Percentiles rank a stretch among this genome's conserved stretches.
These are phyloP conservation scores for Paramarasmius palmivorus DNA, from an alignment of 1,284 basidiomycete species.

Conservation along the genomic window DNA sequence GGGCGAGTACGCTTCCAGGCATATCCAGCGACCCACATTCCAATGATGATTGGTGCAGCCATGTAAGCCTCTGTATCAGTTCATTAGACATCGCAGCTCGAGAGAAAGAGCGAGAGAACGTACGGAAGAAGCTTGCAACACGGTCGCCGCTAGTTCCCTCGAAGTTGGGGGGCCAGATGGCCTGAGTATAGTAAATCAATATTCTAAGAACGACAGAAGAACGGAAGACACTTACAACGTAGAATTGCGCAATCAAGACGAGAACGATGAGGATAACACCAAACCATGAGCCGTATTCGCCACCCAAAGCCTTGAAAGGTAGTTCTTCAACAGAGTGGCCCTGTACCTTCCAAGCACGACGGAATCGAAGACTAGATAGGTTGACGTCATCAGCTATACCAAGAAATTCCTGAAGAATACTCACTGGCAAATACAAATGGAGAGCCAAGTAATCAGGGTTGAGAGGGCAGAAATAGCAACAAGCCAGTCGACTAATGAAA, in stretches of 20 bases:
- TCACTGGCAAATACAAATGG: conserved; percentile 45
- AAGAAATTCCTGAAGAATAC: conserved; percentile 16
- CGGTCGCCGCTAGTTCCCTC: conserved; percentile 22
- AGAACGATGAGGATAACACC: conserved; percentile 38
- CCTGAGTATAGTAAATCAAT: conserved; percentile 19
- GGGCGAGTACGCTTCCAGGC: conserved; percentile 39
- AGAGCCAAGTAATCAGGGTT: conserved; percentile 42
- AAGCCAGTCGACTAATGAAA: conserved; percentile 37
- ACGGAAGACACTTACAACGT: conserved; percentile 28
- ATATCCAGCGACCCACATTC: conserved; percentile 36
- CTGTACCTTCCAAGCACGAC: conserved; percentile 39
- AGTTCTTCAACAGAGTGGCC: conserved; percentile 44
- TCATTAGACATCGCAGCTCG: neutral
- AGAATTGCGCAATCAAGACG: conserved; percentile 43
- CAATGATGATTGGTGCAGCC: conserved; percentile 37
- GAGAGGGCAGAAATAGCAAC: conserved; percentile 43
- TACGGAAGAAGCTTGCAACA: conserved; percentile 38
- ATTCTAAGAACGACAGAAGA: neutral
- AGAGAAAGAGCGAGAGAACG: conserved; percentile 14
- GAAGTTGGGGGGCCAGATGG: conserved; percentile 40
- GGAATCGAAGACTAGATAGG: conserved; percentile 37
- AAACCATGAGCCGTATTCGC: conserved; percentile 42
- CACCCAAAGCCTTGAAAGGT: conserved; percentile 40
- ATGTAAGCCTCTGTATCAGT: conserved; percentile 32
- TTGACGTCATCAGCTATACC: neutral